A percentile compares a stretch with the other conserved stretches of the same genome.
Evolutionary conservation across 176 grass and related monocot genomes (phyloP).

Genomic region (Otatea glauca): DNA sequence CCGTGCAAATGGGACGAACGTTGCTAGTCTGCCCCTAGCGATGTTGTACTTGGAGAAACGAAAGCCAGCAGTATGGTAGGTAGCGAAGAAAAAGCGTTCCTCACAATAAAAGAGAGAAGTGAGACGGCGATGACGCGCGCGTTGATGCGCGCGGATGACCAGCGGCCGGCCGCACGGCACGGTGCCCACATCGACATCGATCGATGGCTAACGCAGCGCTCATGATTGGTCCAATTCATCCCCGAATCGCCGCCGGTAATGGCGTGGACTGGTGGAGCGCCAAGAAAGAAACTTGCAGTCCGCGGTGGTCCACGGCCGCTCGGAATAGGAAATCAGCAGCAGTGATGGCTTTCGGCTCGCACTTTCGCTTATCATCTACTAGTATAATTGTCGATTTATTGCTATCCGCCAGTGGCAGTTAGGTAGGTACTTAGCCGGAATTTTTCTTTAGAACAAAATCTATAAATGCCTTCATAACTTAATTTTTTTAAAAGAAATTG

Average conservation of each 20-base stretch:
- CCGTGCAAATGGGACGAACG: not conserved
- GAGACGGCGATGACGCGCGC: not conserved
- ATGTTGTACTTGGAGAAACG: not conserved
- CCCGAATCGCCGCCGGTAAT: not conserved
- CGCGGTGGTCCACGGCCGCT: constrained; percentile 30
- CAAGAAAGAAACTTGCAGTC: not conserved
- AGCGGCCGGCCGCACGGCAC: not conserved
- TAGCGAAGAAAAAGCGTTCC: not conserved
- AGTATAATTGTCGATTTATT: not conserved
- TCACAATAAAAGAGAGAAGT: not conserved
- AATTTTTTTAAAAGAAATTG: too few relatives aligned
- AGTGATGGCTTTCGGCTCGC: constrained; percentile 10
- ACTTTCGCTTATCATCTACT: not conserved
- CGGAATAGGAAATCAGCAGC: not conserved
- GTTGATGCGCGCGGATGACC: not conserved
- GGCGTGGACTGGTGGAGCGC: constrained; percentile 8
- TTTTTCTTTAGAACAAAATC: too few relatives aligned
- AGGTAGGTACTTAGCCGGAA: not conserved
- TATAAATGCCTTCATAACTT: too few relatives aligned
- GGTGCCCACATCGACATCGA: not conserved
- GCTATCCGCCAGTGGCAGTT: not conserved
- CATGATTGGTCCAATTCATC: not conserved
- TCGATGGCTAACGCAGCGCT: not conserved
- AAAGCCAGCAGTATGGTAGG: not conserved
- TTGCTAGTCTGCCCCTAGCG: not conserved